These are phyloP conservation scores for Xerocomus cyaneibrunnescens DNA, from an alignment of 1,284 basidiomycete genomes.

Conservation along the genomic window DNA sequence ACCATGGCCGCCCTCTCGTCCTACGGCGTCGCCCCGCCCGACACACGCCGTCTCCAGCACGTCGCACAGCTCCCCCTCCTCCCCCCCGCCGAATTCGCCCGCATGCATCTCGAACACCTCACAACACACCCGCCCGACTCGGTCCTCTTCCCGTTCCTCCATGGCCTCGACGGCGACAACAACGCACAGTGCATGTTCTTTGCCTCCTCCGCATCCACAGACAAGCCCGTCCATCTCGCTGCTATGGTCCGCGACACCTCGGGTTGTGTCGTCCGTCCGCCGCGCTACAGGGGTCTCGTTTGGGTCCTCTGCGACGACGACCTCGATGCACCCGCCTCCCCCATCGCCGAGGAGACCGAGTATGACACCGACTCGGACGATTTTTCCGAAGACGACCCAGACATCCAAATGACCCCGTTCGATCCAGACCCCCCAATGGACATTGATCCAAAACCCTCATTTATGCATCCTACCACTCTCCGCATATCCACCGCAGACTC, in stretches of 20 bases:
- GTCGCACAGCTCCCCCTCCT: constrained; percentile 37
- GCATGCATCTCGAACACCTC: constrained; percentile 61
- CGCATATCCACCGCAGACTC: constrained; percentile 36
- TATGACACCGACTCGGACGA: constrained; percentile 38
- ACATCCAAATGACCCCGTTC: constrained; percentile 32
- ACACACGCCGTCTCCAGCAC: constrained; percentile 23
- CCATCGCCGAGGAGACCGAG: constrained; percentile 35
- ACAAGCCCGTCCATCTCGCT: constrained; percentile 16
- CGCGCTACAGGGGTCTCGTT: constrained; percentile 61
- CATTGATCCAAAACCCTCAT: constrained; percentile 25
- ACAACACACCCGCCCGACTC: constrained; percentile 71
- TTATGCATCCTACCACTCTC: constrained; percentile 56
- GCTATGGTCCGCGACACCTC: constrained; percentile 28
- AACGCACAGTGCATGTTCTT: constrained; percentile 78
- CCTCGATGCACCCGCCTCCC: constrained; percentile 34
- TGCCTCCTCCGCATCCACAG: constrained; percentile 36
- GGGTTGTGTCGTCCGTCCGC: constrained; percentile 34
- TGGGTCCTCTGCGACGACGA: constrained; percentile 76
- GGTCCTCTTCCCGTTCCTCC: constrained; percentile 80
- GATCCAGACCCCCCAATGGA: constrained; percentile 32
- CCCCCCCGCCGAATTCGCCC: constrained; percentile 54
- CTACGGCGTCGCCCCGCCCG: constrained; percentile 42
- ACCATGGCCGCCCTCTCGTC: constrained; percentile 12
- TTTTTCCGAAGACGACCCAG: constrained; percentile 36
- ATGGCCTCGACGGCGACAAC: constrained; percentile 80